Evolutionary conservation across 1,139 yeast species (phyloP).

Genomic region (Geotrichum aggregatum): DNA sequence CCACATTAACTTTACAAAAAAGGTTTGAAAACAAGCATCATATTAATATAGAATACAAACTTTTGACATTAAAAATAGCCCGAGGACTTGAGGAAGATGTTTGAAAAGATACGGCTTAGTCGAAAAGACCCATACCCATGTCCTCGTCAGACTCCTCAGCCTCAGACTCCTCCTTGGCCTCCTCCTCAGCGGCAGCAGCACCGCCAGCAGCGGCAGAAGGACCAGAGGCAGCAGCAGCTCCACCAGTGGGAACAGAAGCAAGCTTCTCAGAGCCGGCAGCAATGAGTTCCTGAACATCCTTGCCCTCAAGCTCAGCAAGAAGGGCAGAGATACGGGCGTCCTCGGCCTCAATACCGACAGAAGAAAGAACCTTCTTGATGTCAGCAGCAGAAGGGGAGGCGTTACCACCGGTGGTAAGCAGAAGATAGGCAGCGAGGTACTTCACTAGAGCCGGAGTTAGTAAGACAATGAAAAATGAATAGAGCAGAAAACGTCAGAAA

Average conservation of each 20-base stretch:
- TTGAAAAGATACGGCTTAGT: conserved; percentile 31
- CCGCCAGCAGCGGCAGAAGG: conserved; percentile 65
- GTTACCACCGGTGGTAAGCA: conserved; percentile 48
- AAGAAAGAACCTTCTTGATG: conserved; percentile 79
- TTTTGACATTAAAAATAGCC: neutral
- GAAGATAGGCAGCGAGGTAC: conserved; percentile 49
- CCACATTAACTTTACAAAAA: too few species aligned
- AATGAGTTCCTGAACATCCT: conserved; percentile 83
- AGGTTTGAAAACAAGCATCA: conserved; percentile 3
- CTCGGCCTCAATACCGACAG: conserved; percentile 95
- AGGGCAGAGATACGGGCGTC: conserved; percentile 81
- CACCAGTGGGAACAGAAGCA: conserved; percentile 97
- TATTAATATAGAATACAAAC: conserved; percentile 11
- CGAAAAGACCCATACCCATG: conserved; percentile 44
- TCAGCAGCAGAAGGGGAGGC: conserved; percentile 86
- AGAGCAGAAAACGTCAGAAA: too few species aligned
- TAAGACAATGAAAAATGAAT: too few species aligned
- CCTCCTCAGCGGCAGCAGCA: conserved; percentile 71
- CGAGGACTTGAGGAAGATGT: neutral
- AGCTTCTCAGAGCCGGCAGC: conserved; percentile 95
- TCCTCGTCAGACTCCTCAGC: conserved; percentile 64
- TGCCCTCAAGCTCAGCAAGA: conserved; percentile 90
- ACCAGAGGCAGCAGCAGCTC: conserved; percentile 76
- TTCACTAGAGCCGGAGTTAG: conserved; percentile 36
- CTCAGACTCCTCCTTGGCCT: conserved; percentile 59